Conservation (phyloP, 2,329 filamentous ascomycete genomes). For the Endocalyx cinctus region DNA sequence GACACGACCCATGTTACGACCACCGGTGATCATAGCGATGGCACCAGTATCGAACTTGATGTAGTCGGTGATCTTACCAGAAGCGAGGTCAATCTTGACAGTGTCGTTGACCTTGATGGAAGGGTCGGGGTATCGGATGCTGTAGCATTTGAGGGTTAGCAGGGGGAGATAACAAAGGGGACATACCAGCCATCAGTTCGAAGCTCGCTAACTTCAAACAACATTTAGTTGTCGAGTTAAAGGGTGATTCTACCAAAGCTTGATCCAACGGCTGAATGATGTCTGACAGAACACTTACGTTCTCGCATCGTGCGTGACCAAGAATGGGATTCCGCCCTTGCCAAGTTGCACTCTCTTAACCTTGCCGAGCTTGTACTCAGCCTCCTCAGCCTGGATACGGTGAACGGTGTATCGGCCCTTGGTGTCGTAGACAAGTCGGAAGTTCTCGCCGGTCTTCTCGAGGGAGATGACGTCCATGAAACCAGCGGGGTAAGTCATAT, state of each 20-base stretch:
- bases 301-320: slow-evolving; percentile 99
- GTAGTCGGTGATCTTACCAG: slow-evolving; percentile 97
- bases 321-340: slow-evolving; percentile 99
- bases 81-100: slow-evolving; percentile 96
- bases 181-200: slow-evolving; percentile 53
- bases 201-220: slow-evolving; percentile 32
- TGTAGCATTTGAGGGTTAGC: slow-evolving; percentile 45
- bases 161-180: slow-evolving; percentile 22
- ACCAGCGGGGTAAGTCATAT: slow-evolving; percentile 92
- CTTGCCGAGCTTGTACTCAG: slow-evolving; percentile 99
- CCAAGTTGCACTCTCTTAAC: slow-evolving; percentile 99
- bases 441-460: slow-evolving; percentile 99
- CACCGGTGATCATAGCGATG: slow-evolving; percentile 97
- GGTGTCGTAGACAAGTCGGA: slow-evolving; percentile 99
- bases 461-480: slow-evolving; percentile 99
- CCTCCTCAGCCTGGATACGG: slow-evolving; percentile 98
- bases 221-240: slow-evolving; percentile 26
- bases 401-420: slow-evolving; percentile 99
- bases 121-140: slow-evolving; percentile 99
- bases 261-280: slow-evolving; percentile 99
- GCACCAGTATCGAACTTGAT: slow-evolving; percentile 98
- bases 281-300: slow-evolving; percentile 93
- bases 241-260: slow-evolving; percentile 74
- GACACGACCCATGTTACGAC: slow-evolving; percentile 99
- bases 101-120: slow-evolving; percentile 99